Conservation (phyloP, 73 alveolate genomes). For the Uronychia setigera region DNA sequence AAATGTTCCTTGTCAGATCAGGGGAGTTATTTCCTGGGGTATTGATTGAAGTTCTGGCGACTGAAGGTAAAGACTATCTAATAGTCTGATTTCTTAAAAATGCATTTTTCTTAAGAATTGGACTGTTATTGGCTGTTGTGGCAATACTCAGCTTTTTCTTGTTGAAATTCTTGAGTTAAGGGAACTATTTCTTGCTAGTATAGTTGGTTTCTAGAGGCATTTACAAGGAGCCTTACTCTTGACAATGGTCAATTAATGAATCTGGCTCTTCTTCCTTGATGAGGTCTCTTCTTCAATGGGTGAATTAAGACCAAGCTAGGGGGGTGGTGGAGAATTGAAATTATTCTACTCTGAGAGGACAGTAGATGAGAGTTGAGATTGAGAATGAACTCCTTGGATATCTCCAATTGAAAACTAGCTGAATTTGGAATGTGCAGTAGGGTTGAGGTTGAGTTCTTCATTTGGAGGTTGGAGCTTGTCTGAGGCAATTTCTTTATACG, state of each 20-base stretch:
- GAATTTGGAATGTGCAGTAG: neutral
- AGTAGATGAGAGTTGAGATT: neutral
- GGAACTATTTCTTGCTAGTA: neutral
- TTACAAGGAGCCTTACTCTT: neutral
- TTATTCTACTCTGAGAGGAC: neutral
- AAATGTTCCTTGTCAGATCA: neutral
- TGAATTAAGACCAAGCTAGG: neutral
- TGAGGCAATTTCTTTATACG: neutral
- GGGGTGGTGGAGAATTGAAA: neutral
- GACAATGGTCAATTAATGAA: neutral
- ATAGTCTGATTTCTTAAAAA: neutral
- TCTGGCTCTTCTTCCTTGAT: too few relatives aligned
- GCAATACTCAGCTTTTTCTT: neutral
- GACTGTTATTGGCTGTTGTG: neutral
- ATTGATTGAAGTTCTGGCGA: neutral
- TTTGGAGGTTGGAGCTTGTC: neutral
- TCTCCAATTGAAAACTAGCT: conserved; percentile 1
- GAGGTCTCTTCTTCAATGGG: neutral
- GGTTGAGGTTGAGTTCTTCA: neutral
- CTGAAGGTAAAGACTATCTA: neutral
- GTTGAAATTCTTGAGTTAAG: neutral
- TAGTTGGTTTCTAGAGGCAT: neutral
- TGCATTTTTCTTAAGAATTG: neutral
- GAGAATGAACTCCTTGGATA: neutral
- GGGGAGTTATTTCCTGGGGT: neutral